phyloP scores from a whole-genome alignment of 2,329 filamentous ascomycete species.

The Incumbomyces delicatus region DNA sequence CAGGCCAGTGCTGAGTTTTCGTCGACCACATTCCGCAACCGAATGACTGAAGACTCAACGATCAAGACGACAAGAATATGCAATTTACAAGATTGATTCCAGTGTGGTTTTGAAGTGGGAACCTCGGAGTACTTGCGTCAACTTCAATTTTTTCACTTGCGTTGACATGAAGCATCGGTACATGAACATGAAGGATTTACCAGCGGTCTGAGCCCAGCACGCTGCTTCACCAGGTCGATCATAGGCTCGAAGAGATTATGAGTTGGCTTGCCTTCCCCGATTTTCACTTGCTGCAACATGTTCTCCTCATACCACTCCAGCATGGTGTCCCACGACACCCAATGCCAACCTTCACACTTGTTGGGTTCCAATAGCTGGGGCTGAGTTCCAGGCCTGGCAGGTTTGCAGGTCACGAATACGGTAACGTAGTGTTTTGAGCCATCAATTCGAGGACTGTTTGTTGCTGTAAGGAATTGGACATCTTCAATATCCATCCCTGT shows the following conservation, averaged over 20 bases:
- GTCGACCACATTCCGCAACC: too few species aligned
- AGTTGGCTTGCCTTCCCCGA: conserved; percentile 23
- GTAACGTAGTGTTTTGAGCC: conserved; percentile 63
- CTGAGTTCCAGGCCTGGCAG: conserved; percentile 45
- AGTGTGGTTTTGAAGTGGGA: too few species aligned
- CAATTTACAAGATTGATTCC: too few species aligned
- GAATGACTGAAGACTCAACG: too few species aligned
- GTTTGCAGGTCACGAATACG: conserved; percentile 51
- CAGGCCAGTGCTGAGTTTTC: too few species aligned
- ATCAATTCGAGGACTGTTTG: conserved; percentile 55
- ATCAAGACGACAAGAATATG: too few species aligned
- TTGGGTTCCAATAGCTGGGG: conserved; percentile 35
- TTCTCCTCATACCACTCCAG: conserved; percentile 12
- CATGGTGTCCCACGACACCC: conserved; percentile 42
- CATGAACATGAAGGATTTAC: not conserved
- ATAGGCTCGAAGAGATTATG: conserved; percentile 39
- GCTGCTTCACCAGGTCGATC: conserved; percentile 35
- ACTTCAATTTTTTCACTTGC: too few species aligned
- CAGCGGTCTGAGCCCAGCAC: conserved; percentile 10
- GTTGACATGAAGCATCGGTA: not conserved
- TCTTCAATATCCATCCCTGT: conserved; percentile 51
- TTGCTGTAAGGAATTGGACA: conserved; percentile 48
- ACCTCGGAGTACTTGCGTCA: too few species aligned
- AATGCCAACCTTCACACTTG: conserved; percentile 48
- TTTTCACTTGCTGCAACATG: conserved; percentile 1